Base-by-base conservation (phyloP, 257 asterid genomes). In the Penstemon eatonii region DNA sequence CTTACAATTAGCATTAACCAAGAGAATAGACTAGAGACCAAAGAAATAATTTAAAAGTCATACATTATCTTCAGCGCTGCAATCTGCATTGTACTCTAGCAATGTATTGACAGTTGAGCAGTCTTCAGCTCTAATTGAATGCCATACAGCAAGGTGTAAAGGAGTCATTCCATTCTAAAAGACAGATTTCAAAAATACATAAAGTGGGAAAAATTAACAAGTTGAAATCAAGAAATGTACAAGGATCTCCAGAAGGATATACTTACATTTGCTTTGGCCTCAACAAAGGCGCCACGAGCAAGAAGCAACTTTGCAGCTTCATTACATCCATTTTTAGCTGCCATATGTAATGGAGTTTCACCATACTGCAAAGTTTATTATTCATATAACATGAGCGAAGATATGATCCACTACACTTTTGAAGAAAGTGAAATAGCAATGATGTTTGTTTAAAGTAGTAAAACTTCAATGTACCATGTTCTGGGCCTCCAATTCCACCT, bases 281-380 rank as follows among this genome's bases (percentile, higher is more conserved):
- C 99, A 42, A 86, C 64, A 75, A 76, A 60, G 53, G 96, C 96
- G 67, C 96, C 97, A 75, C 69, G 90, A 77, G 91, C 80, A 56
- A 94, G 96, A 80, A 94, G 97, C 78, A 83, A 45, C 76, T 87
- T 83, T 56, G 85, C 93, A 73, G 97, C 84, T 76, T 91, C 96
- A 70, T 86, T 89, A 66, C 96, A 89, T 63, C 99, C 99, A 80
- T 89, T 94, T 84, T 94, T 94, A 65, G 96, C 95, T 66, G 99
- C 97, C 99, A 94, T 94, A 75, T 94, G 99, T 82, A 94, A 79
- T 45, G 99, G 97, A 56, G 97, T 91, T 83, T 94, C 99, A 58
- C 99, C 99, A 65, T 94, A 90, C 99, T 94, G 68, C 72, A 71
- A 83, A 61, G 15, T 19, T 39, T 63, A 38, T 76, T 52, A 69